These are phyloP conservation scores for Cladophialophora yegresii DNA, from an alignment of 2,329 filamentous ascomycete species.

Conservation along the genomic window DNA sequence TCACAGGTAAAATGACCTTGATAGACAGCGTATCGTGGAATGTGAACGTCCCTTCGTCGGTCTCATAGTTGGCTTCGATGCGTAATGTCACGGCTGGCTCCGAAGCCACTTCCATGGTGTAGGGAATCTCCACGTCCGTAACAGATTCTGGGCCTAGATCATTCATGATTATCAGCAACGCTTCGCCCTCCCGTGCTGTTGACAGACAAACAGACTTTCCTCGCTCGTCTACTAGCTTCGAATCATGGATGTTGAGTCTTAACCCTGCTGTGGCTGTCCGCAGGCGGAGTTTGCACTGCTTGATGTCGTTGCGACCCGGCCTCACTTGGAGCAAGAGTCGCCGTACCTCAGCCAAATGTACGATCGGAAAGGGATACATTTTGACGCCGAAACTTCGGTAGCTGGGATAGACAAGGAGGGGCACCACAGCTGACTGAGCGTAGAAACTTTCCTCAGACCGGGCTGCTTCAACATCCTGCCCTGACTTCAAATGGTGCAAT, in stretches of 20 bases:
- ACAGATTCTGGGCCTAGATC: conserved; percentile 35
- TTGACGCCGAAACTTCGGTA: conserved; percentile 44
- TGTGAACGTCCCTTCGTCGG: conserved; percentile 64
- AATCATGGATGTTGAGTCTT: conserved; percentile 63
- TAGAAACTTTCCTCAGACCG: conserved; percentile 5
- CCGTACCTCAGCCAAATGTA: conserved; percentile 78
- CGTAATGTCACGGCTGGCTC: conserved; percentile 65
- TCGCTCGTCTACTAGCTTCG: conserved; percentile 52
- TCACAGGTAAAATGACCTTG: conserved; percentile 75
- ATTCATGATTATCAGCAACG: conserved; percentile 26
- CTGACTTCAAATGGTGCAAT: conserved; percentile 26
- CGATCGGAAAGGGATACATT: conserved; percentile 66
- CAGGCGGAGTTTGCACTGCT: conserved; percentile 61
- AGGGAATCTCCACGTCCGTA: conserved; percentile 66
- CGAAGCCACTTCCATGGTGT: conserved; percentile 72
- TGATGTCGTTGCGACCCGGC: conserved; percentile 41
- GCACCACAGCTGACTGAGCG: conserved; percentile 14
- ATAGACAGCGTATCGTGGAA: conserved; percentile 65
- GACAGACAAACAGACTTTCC: conserved; percentile 41
- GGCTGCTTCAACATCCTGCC: conserved; percentile 10
- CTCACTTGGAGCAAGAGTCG: conserved; percentile 71
- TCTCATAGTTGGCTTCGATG: conserved; percentile 74
- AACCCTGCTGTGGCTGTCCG: conserved; percentile 67
- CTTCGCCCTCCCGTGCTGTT: conserved; percentile 29
- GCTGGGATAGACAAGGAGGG: conserved; percentile 33